Base-by-base conservation (phyloP, 352 stramenopile species). In the Blastocystis sp. region DNA sequence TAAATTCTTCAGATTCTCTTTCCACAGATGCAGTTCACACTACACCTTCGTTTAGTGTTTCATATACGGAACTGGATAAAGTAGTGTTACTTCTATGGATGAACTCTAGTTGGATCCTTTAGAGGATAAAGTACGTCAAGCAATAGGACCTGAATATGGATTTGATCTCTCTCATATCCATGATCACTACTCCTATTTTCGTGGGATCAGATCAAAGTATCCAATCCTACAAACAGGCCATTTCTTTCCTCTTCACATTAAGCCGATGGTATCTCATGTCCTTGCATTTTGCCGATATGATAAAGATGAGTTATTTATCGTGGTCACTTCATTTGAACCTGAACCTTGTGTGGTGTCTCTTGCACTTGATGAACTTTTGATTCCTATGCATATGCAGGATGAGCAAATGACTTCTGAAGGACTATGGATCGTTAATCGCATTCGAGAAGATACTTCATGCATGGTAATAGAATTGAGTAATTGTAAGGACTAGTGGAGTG, bases 151-250 rank as follows among this genome's bases (percentile, higher is more conserved):
- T 9, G 9, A 91, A 66, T 89, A 89, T 66, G 89, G 89, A 45
- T 91, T 91, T 53, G 89, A 91, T 76, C 76, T 90, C 26, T 23
- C 20, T 15, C 55, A 64, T 26, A 90, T 91, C 29, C 29, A 56
- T n/a, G 70, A 54, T 0, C 89, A 91, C 61, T 91, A 91, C 41
- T 61, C 79, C n/a, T 87, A 54, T 45, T 84, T 84, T 55, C 45
- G 73, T 18, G 47, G 43, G 13, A n/a, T 90, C 4, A 56, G 82
- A 1, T 6, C n/a, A 2, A n/a, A 53, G 15, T 69, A 87, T 29
- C 34, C 56, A 3, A 56, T 79, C 34, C 77, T 90, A 0, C 13
- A 15, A 9, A 8, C 59, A 11, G 87, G 87, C 7, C 2, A 39
- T 11, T 77, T 80, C 39, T 59, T 82, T 15, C 62, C 68, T 20